These are phyloP conservation scores for Corymbia calophylla DNA, from an alignment of 441 rosid genomes.

Conservation along the genomic window DNA sequence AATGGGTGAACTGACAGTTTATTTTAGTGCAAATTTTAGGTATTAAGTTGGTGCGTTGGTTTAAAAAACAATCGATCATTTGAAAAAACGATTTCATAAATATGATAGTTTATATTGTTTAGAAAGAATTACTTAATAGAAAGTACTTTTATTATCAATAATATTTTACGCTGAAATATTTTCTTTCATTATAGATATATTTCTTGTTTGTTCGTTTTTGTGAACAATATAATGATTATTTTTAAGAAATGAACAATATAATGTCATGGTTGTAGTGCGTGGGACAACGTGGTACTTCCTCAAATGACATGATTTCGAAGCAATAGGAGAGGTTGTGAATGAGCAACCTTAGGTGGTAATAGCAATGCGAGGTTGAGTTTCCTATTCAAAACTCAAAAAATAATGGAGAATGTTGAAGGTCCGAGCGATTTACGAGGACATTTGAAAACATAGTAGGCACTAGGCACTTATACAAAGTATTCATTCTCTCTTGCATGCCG, in stretches of 20 bases:
- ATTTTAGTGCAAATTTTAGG: not conserved
- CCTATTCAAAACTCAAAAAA: not conserved
- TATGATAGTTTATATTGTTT: not conserved
- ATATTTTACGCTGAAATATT: not conserved
- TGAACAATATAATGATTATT: not conserved
- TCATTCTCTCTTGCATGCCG: not conserved
- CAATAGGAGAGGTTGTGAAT: not conserved
- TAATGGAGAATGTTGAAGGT: not conserved
- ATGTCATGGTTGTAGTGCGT: too few relatives aligned
- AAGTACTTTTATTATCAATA: not conserved
- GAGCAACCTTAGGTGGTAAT: not conserved
- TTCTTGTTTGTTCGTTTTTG: not conserved
- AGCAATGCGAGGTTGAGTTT: not conserved
- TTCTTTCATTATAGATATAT: not conserved
- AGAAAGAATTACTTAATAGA: not conserved
- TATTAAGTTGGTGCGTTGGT: not conserved
- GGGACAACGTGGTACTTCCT: not conserved
- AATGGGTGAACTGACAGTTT: not conserved
- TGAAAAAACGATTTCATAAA: not conserved
- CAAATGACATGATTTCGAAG: not conserved
- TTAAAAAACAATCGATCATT: not conserved
- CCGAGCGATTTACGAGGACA: not conserved
- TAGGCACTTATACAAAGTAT: not conserved
- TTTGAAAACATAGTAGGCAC: not conserved
- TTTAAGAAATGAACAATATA: not conserved